phyloP scores from a whole-genome alignment of 108 stramenopile species.

The Schizochytrium sp. region DNA sequence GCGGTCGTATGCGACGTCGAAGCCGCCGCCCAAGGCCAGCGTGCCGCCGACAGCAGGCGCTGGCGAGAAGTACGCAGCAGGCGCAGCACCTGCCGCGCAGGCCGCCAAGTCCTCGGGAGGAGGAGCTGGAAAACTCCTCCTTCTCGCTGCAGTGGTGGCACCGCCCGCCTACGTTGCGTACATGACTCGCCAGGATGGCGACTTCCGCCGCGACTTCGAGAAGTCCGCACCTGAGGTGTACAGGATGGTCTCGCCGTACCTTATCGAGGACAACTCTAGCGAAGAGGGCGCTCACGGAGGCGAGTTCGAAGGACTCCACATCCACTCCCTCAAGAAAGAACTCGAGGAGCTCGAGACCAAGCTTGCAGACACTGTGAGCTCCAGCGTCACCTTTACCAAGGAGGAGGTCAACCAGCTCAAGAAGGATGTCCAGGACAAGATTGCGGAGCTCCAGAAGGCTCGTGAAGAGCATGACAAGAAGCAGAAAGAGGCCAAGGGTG shows the following conservation, averaged over 20 bases:
- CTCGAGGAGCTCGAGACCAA: slow-evolving; percentile 29
- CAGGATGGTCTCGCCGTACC: slow-evolving; percentile 3
- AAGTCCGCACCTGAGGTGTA: background rate
- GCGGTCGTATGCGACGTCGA: too few relatives aligned
- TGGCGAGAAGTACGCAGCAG: too few relatives aligned
- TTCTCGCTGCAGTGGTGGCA: slow-evolving; percentile 42
- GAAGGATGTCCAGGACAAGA: slow-evolving; percentile 26
- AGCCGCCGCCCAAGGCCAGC: too few relatives aligned
- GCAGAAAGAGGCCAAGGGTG: background rate
- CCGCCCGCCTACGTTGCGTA: slow-evolving; percentile 43
- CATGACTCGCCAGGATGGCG: slow-evolving; percentile 37
- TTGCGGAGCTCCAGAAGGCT: background rate
- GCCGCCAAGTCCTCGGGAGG: background rate
- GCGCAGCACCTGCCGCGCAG: too few relatives aligned
- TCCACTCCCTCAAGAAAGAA: background rate
- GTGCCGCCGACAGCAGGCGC: too few relatives aligned
- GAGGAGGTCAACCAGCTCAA: slow-evolving; percentile 30
- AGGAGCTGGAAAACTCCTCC: slow-evolving; percentile 41
- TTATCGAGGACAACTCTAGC: background rate
- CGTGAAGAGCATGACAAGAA: background rate
- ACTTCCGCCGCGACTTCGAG: background rate
- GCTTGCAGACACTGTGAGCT: background rate
- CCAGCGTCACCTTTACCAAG: slow-evolving; percentile 15
- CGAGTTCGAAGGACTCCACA: slow-evolving; percentile 18
- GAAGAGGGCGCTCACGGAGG: background rate